Conservation (phyloP, 352 stramenopile genomes). For the Blastocystis hominis region DNA sequence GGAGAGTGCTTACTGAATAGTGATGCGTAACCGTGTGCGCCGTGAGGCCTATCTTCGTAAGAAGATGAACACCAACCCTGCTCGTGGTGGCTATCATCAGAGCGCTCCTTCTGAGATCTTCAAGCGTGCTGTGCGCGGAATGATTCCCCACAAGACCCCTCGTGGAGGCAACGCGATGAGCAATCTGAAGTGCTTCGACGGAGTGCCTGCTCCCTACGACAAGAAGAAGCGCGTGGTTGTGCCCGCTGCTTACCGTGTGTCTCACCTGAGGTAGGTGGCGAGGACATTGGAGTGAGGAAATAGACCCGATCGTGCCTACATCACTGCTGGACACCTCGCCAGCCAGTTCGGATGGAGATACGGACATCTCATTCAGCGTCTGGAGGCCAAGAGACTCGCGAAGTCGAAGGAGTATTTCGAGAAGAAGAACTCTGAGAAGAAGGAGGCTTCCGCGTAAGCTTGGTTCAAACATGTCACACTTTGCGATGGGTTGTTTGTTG, state of each 20-base stretch:
- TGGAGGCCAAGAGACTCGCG: conserved; percentile 6
- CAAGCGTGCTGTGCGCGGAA: conserved; percentile 78
- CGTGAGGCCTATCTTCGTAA: conserved; percentile 20
- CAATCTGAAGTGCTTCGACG: conserved; percentile 93
- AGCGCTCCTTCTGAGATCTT: conserved; percentile 65
- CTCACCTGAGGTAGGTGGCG: conserved; percentile 70
- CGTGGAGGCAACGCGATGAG: conserved; percentile 85
- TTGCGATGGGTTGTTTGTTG: too few species aligned
- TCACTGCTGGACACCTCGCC: neutral
- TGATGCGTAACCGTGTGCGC: conserved; percentile 37
- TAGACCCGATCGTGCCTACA: neutral
- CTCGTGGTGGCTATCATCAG: conserved; percentile 3
- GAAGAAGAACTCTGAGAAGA: conserved; percentile 6
- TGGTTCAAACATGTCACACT: too few species aligned
- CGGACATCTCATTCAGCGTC: neutral
- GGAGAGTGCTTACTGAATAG: neutral
- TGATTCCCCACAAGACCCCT: conserved; percentile 95
- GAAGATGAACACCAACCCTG: conserved; percentile 45
- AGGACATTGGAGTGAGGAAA: neutral
- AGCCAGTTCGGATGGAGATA: neutral
- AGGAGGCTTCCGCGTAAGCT: conserved; percentile 35
- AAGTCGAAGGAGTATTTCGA: conserved; percentile 36
- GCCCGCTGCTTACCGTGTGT: conserved; percentile 82
- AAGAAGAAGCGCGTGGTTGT: conserved; percentile 98
- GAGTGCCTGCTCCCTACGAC: conserved; percentile 92